These are phyloP conservation scores for Fraxinus quadrangulata DNA, from an alignment of 257 asterid species.

Conservation along the genomic window DNA sequence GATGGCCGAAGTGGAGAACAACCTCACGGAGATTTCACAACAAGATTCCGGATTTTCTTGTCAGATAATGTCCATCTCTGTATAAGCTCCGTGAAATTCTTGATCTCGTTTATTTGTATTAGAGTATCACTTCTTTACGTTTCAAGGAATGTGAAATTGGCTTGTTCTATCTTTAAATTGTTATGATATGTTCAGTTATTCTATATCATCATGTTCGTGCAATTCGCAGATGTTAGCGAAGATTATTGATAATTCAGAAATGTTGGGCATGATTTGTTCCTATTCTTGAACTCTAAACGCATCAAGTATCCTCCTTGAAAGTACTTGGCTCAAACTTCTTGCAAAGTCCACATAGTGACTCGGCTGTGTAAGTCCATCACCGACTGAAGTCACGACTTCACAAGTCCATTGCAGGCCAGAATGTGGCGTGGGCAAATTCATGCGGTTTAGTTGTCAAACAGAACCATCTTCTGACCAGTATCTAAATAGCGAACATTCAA, in stretches of 20 bases:
- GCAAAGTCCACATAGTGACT: too few species aligned
- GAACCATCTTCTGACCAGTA: too few species aligned
- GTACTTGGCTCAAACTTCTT: too few species aligned
- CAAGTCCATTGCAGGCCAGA: too few species aligned
- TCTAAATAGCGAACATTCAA: neutral
- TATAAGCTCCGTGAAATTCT: slow-evolving; percentile 29
- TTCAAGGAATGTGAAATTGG: neutral
- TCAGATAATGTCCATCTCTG: slow-evolving; percentile 93
- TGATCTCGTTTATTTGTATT: neutral
- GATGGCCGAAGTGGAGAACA: slow-evolving; percentile 74
- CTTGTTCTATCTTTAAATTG: too few species aligned
- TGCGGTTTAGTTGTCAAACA: too few species aligned
- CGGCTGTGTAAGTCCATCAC: neutral
- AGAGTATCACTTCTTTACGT: neutral
- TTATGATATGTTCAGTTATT: too few species aligned
- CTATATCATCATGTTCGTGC: neutral
- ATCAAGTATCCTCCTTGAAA: too few species aligned
- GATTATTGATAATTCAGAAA: neutral
- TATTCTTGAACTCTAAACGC: neutral
- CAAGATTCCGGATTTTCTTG: slow-evolving; percentile 93
- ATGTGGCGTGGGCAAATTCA: too few species aligned
- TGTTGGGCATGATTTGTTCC: neutral
- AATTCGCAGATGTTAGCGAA: neutral
- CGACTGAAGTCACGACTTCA: too few species aligned
- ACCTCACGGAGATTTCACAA: slow-evolving; percentile 79